Conservation (phyloP, 345 rosid genomes). For the Citrus unshiu region DNA sequence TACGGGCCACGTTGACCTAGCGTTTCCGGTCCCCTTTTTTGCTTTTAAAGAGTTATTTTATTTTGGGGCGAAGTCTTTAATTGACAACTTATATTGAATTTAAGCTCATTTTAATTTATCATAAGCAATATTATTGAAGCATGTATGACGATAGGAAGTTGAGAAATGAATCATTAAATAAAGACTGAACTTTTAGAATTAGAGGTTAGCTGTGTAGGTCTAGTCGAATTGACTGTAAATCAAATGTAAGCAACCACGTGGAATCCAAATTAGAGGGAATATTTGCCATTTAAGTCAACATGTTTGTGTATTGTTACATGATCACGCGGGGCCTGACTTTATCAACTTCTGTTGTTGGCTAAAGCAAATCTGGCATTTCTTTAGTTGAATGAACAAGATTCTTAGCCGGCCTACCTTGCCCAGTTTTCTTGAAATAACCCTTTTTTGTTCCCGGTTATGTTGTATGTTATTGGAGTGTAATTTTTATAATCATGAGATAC, state of each 20-base stretch:
- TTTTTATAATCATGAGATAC: background rate
- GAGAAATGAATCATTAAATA: background rate
- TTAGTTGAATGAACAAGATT: background rate
- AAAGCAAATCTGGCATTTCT: background rate
- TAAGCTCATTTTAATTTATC: too few species aligned
- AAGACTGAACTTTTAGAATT: background rate
- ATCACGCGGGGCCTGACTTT: background rate
- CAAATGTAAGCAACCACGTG: background rate
- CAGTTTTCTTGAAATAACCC: background rate
- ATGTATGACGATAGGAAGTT: background rate
- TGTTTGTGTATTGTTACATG: background rate
- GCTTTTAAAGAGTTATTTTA: too few species aligned
- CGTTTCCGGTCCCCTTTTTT: background rate
- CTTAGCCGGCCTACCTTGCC: background rate
- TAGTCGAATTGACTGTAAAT: background rate
- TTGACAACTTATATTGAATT: background rate
- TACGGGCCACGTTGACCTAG: background rate
- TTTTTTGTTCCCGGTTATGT: too few species aligned
- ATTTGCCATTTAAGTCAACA: background rate
- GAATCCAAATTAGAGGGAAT: background rate
- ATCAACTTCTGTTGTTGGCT: background rate
- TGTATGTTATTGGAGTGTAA: background rate
- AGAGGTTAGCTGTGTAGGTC: too few species aligned
- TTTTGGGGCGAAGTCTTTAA: background rate
- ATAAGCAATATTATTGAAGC: background rate